These are phyloP conservation scores for Solanum pennellii DNA, from an alignment of 257 asterid species.

Conservation along the genomic window DNA sequence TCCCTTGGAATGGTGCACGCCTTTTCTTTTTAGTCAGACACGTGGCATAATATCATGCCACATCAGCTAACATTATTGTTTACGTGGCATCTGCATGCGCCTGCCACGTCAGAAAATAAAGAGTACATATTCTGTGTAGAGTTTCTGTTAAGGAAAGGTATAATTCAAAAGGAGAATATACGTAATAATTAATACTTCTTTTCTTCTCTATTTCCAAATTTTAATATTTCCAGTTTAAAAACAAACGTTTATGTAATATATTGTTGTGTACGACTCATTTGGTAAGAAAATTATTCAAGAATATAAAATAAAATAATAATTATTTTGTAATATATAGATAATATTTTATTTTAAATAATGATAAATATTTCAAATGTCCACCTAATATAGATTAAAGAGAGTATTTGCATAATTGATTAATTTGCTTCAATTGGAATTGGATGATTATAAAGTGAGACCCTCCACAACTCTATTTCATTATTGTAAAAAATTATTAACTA, in stretches of 20 bases:
- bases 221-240: background rate
- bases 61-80: background rate
- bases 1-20: slow-evolving; percentile 10
- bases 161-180: background rate
- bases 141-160: background rate
- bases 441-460: background rate
- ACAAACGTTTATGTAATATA: background rate
- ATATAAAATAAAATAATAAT: too few species aligned
- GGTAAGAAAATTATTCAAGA: too few species aligned
- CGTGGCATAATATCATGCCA: slow-evolving; percentile 19
- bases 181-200: background rate
- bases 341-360: background rate
- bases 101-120: slow-evolving; percentile 3
- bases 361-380: background rate
- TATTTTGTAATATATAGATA: background rate
- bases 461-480: background rate
- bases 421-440: background rate
- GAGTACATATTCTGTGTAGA: background rate
- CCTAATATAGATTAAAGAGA: too few species aligned
- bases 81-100: slow-evolving; percentile 13
- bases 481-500: too few species aligned
- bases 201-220: background rate
- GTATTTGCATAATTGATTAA: background rate
- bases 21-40: background rate
- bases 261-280: too few species aligned